These are phyloP conservation scores for Yarrowia osloensis DNA, from an alignment of 805 yeast genomes.

Conservation along the genomic window DNA sequence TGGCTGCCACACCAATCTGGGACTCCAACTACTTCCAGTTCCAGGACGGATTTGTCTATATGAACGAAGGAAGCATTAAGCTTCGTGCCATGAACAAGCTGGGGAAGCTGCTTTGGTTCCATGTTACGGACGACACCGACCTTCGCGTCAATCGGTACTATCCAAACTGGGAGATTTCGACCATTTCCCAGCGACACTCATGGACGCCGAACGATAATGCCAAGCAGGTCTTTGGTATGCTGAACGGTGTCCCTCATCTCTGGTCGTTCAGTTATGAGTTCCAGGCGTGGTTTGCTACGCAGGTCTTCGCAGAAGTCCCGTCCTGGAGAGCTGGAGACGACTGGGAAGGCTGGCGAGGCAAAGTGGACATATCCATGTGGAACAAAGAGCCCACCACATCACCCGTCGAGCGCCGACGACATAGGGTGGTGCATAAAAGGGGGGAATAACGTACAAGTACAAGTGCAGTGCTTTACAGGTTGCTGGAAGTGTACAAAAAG, in stretches of 20 bases:
- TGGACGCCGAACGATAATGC: slow-evolving; percentile 14
- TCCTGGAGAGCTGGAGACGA: slow-evolving; percentile 1
- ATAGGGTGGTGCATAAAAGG: not conserved
- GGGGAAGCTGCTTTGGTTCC: not conserved
- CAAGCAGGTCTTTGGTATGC: not conserved
- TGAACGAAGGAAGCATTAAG: slow-evolving; percentile 5
- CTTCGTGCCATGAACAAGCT: not conserved
- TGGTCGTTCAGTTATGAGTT: slow-evolving; percentile 11
- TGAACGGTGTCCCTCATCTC: not conserved
- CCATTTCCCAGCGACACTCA: not conserved
- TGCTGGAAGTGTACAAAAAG: not conserved
- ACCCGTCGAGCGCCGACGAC: not conserved
- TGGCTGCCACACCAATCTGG: not conserved
- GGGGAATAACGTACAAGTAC: too few relatives aligned
- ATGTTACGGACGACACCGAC: not conserved
- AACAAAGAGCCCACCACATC: not conserved
- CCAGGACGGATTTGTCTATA: not conserved
- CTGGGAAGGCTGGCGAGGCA: not conserved
- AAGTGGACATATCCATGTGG: not conserved
- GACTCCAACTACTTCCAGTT: slow-evolving; percentile 23
- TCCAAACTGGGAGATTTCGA: slow-evolving; percentile 5
- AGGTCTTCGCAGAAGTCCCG: not conserved
- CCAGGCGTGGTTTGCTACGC: not conserved
- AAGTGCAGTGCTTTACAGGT: too few relatives aligned
- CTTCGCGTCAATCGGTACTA: slow-evolving; percentile 4